phyloP scores from a whole-genome alignment of 1,139 yeast species.

The Saccharomycopsis crataegensis region DNA sequence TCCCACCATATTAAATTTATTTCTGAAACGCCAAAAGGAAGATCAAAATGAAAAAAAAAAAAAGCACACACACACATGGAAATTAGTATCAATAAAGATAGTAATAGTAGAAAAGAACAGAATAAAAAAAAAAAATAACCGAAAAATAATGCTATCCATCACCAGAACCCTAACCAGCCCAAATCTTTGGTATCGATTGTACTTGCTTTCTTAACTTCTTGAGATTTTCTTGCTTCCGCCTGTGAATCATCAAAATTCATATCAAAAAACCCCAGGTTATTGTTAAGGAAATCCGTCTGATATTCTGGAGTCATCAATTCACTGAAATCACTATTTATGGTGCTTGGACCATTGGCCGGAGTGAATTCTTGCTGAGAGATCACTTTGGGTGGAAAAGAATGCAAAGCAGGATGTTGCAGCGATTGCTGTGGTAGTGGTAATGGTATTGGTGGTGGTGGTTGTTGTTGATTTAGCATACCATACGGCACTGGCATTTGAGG shows the following conservation, averaged over 20 bases:
- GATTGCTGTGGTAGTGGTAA: too few species aligned
- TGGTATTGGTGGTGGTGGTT: too few species aligned
- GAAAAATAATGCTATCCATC: not conserved
- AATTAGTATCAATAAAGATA: not conserved
- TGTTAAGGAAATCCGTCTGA: not conserved
- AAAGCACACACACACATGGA: not conserved
- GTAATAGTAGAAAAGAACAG: not conserved
- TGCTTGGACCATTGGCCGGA: too few species aligned
- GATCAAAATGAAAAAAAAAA: not conserved
- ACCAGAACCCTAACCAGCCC: slow-evolving; percentile 14
- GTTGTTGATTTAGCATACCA: too few species aligned
- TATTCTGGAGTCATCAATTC: too few species aligned
- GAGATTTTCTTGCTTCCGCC: not conserved
- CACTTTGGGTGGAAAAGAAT: too few species aligned
- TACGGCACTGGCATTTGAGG: too few species aligned
- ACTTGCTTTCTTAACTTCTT: not conserved
- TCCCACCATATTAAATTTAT: not conserved
- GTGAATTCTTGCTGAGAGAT: too few species aligned
- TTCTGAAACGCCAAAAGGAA: not conserved
- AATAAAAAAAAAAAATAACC: not conserved
- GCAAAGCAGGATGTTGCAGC: too few species aligned
- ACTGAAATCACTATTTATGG: too few species aligned
- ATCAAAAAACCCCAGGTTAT: not conserved
- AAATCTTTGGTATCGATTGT: slow-evolving; percentile 16
- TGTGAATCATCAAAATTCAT: slow-evolving; percentile 1